Evolutionary conservation across 148 eudicot species (phyloP).

Genomic region (Rhododendron kiyosumense): DNA sequence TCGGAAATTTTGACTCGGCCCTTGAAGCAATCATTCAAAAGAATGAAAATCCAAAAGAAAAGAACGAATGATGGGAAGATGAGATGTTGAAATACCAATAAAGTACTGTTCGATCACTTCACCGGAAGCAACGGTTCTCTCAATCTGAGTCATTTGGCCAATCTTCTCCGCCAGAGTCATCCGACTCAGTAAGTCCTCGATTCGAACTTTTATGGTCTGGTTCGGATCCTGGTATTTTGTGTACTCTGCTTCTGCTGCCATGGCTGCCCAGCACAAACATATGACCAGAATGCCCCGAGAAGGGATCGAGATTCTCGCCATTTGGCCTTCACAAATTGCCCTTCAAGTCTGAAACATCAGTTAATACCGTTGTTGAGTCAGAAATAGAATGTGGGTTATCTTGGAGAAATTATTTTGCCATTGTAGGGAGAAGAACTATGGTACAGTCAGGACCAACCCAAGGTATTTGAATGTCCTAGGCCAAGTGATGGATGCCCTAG

Average conservation of each 20-base stretch:
- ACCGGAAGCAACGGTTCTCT: neutral
- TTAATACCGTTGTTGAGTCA: neutral
- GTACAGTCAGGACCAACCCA: neutral
- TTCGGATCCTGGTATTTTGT: neutral
- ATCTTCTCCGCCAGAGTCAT: neutral
- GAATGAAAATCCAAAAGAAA: neutral
- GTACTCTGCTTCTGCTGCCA: neutral
- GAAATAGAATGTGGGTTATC: neutral
- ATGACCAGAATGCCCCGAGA: neutral
- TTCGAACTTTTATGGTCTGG: neutral
- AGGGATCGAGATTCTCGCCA: neutral
- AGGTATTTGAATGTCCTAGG: too few relatives aligned
- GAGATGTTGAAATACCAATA: neutral
- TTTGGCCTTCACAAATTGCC: neutral
- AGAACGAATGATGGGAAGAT: neutral
- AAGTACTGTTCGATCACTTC: neutral
- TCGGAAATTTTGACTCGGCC: too few relatives aligned
- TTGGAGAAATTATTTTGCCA: neutral
- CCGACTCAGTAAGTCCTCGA: neutral
- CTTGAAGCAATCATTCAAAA: neutral
- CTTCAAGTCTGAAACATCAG: neutral
- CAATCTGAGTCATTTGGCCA: conserved; percentile 4
- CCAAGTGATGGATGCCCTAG: too few relatives aligned
- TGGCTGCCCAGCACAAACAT: neutral
- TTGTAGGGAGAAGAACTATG: neutral